Evolutionary conservation across 176 grass and related monocot genomes (phyloP).

Genomic region (Oryza meridionalis): DNA sequence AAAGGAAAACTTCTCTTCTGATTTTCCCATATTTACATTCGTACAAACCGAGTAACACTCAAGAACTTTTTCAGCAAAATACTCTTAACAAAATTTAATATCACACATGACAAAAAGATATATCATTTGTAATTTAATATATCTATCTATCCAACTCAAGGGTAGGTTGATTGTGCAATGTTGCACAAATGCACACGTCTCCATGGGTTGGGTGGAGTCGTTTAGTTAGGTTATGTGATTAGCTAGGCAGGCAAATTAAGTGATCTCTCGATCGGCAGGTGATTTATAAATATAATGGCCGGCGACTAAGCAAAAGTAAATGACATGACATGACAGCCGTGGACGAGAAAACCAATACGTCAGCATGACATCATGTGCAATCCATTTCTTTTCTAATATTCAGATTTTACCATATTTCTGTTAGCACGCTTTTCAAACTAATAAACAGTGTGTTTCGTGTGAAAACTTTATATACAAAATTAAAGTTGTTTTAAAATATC

Average conservation of each 20-base stretch:
- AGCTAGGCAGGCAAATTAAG: neutral
- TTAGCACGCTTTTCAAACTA: too few species aligned
- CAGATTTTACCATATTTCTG: too few species aligned
- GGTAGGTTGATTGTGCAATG: neutral
- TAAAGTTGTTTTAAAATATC: too few species aligned
- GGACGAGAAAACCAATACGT: neutral
- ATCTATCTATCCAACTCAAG: neutral
- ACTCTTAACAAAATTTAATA: neutral
- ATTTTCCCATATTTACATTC: too few species aligned
- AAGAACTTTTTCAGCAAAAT: too few species aligned
- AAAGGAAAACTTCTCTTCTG: too few species aligned
- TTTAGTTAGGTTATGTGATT: conserved; percentile 10
- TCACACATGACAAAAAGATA: neutral
- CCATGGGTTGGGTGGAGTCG: conserved; percentile 2
- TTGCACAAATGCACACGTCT: conserved; percentile 1
- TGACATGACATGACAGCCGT: neutral
- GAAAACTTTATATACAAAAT: too few species aligned
- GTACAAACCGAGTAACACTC: too few species aligned
- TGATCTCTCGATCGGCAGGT: neutral
- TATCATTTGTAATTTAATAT: neutral
- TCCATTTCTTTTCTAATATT: too few species aligned
- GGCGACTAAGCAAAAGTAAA: neutral
- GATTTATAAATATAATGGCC: neutral
- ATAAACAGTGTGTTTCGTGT: too few species aligned
- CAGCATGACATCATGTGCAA: neutral